Evolutionary conservation across 148 eudicot species (phyloP).

Genomic region (Suaeda aralocaspica): DNA sequence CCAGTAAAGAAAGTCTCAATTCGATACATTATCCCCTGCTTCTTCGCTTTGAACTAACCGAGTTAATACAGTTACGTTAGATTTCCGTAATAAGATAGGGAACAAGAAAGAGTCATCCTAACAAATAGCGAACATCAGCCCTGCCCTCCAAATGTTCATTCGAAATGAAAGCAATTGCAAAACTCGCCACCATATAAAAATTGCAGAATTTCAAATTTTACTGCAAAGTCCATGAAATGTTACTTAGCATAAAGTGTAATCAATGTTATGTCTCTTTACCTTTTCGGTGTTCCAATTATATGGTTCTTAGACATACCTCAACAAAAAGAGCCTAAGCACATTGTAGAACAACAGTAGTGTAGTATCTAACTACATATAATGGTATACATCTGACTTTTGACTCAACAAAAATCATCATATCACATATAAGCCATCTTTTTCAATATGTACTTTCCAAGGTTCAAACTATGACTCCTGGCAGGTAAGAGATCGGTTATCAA

Average conservation of each 20-base stretch:
- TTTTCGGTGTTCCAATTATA: not conserved
- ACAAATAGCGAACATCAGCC: too few relatives aligned
- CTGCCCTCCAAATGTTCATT: too few relatives aligned
- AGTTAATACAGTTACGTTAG: too few relatives aligned
- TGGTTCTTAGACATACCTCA: not conserved
- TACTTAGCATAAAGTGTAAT: not conserved
- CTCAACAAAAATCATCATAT: not conserved
- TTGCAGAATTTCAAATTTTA: too few relatives aligned
- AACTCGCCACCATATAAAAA: too few relatives aligned
- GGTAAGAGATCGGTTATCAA: slow-evolving; percentile 25
- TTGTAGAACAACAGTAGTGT: not conserved
- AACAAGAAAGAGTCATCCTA: too few relatives aligned
- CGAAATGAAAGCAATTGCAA: not conserved
- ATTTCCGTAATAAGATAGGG: too few relatives aligned
- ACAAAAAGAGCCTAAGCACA: not conserved
- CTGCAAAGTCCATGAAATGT: not conserved
- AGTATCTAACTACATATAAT: too few relatives aligned
- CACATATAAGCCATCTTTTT: slow-evolving; percentile 17
- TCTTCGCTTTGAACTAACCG: too few relatives aligned
- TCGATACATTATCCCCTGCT: too few relatives aligned
- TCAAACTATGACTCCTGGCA: slow-evolving; percentile 16
- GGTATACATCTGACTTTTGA: not conserved
- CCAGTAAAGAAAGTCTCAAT: too few relatives aligned
- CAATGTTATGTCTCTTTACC: too few relatives aligned
- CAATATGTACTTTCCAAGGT: not conserved